phyloP scores from a whole-genome alignment of 805 yeast species.

The Candida oleophila region DNA sequence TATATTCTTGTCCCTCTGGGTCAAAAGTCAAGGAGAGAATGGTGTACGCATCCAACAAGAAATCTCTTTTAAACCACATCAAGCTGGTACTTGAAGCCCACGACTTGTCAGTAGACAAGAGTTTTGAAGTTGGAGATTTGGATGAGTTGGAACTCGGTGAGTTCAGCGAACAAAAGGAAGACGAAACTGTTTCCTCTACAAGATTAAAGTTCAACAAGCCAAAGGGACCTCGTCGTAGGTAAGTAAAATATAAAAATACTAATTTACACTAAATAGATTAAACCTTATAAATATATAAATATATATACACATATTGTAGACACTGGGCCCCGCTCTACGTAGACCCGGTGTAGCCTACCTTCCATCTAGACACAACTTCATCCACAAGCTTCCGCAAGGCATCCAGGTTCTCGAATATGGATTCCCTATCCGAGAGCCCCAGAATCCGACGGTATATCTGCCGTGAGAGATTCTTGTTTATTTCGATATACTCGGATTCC shows the following conservation, averaged over 20 bases:
- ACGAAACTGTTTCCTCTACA: constrained; percentile 10
- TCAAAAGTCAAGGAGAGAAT: constrained; percentile 88
- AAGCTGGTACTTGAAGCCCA: constrained; percentile 32
- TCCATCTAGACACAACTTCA: constrained; percentile 13
- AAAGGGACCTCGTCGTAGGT: constrained; percentile 62
- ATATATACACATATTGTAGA: not conserved
- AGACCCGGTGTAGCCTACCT: not conserved
- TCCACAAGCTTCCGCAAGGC: constrained; percentile 22
- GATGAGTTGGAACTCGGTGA: constrained; percentile 61
- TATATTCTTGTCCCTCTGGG: constrained; percentile 88
- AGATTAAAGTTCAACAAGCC: constrained; percentile 54
- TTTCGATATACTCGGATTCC: constrained; percentile 49
- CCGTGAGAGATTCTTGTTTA: constrained; percentile 65
- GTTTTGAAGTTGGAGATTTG: constrained; percentile 71
- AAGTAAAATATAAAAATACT: no score
- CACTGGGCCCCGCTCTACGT: not conserved
- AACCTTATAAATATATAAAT: not conserved
- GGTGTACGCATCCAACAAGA: constrained; percentile 84
- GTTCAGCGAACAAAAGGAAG: constrained; percentile 26
- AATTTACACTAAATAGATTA: not conserved
- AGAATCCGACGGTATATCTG: constrained; percentile 45
- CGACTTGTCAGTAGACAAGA: constrained; percentile 35
- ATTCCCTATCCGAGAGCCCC: constrained; percentile 10
- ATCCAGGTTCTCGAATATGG: constrained; percentile 17
- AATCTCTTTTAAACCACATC: constrained; percentile 55